Conservation (phyloP, 1,284 basidiomycete species). For the Inonotus hispidus region DNA sequence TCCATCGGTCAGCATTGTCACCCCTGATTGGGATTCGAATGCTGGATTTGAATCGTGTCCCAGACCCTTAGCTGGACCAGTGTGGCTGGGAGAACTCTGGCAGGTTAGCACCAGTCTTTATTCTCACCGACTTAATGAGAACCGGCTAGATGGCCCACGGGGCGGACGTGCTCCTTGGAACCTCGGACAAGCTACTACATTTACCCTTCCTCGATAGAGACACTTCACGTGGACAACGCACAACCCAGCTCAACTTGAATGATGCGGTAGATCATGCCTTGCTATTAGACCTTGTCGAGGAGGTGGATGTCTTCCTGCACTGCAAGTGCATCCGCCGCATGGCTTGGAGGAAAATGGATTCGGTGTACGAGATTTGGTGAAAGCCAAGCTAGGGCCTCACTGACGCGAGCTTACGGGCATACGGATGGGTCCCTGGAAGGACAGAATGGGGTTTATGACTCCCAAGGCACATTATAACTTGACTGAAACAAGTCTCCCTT, state of each 20-base stretch:
- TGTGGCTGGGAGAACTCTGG: conserved; percentile 50
- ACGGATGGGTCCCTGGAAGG: conserved; percentile 57
- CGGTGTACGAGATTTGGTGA: conserved; percentile 37
- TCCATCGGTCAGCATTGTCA: conserved; percentile 17
- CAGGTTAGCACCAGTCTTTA: conserved; percentile 32
- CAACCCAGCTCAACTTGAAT: conserved; percentile 54
- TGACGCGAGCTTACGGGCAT: conserved; percentile 53
- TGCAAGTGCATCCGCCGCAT: conserved; percentile 55
- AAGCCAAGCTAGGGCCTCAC: conserved; percentile 47
- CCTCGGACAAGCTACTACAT: conserved; percentile 50
- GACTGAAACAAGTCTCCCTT: conserved; percentile 34
- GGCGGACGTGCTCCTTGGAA: conserved; percentile 55
- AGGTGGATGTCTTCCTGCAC: conserved; percentile 63
- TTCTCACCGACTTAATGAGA: background rate
- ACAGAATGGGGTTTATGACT: conserved; percentile 43
- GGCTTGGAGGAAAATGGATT: conserved; percentile 49
- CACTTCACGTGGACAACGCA: conserved; percentile 62
- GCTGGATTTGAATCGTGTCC: conserved; percentile 53
- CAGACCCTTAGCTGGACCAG: conserved; percentile 56
- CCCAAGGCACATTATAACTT: background rate
- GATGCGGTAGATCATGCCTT: conserved; percentile 27
- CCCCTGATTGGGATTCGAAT: conserved; percentile 49
- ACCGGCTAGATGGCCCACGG: conserved; percentile 42
- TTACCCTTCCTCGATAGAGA: conserved; percentile 53
- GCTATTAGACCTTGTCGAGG: conserved; percentile 36